Evolutionary conservation across 2,329 filamentous ascomycete species (phyloP).

Genomic region (Fusarium penzigii): DNA sequence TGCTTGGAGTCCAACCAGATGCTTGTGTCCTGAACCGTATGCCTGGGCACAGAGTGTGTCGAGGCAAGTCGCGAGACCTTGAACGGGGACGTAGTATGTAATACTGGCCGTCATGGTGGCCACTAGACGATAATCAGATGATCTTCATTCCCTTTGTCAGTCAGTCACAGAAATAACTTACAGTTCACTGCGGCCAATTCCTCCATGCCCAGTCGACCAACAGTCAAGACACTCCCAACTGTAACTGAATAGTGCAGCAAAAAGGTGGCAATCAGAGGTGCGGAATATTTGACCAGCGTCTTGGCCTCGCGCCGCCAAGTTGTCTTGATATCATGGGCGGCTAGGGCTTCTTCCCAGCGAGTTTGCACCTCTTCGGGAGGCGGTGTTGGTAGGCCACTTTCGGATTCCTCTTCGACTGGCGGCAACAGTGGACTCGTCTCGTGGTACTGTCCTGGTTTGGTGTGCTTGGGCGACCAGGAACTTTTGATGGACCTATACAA

Average conservation of each 20-base stretch:
- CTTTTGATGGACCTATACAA: conserved; percentile 18
- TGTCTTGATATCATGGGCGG: conserved; percentile 75
- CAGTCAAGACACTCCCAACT: conserved; percentile 72
- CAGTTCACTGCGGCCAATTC: conserved; percentile 41
- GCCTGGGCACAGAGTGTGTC: conserved; percentile 92
- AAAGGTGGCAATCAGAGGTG: conserved; percentile 68
- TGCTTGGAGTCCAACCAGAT: conserved; percentile 79
- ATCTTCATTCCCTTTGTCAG: no score
- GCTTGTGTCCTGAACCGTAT: conserved; percentile 83
- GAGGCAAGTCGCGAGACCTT: conserved; percentile 79
- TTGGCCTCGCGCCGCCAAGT: conserved; percentile 87
- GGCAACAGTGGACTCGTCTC: conserved; percentile 15
- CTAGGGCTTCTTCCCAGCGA: conserved; percentile 76
- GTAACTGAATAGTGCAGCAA: conserved; percentile 77
- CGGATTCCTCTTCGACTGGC: neutral
- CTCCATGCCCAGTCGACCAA: conserved; percentile 70
- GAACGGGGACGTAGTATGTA: conserved; percentile 72
- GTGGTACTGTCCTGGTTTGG: conserved; percentile 1
- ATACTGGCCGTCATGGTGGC: conserved; percentile 76
- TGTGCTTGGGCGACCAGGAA: conserved; percentile 15
- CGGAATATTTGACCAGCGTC: conserved; percentile 69
- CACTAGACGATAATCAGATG: conserved; percentile 20
- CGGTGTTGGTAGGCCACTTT: conserved; percentile 12
- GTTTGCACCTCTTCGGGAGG: conserved; percentile 20
- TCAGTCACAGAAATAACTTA: conserved; percentile 14